These are phyloP conservation scores for Linum usitatissimum DNA, from an alignment of 345 rosid genomes.

Conservation along the genomic window DNA sequence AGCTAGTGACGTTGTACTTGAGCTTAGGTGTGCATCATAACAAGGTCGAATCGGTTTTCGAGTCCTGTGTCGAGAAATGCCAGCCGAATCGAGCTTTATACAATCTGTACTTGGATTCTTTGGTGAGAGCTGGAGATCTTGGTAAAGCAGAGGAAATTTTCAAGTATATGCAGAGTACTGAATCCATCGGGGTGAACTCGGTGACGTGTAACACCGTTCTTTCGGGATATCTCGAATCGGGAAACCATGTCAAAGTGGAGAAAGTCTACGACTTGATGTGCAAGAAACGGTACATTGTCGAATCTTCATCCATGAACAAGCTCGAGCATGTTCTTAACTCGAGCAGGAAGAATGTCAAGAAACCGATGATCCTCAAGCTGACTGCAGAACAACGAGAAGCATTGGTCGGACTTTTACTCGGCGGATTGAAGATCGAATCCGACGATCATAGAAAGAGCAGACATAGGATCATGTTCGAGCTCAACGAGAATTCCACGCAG, in stretches of 20 bases:
- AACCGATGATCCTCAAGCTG: conserved; percentile 47
- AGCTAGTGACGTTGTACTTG: conserved; percentile 48
- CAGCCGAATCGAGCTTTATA: conserved; percentile 51
- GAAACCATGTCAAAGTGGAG: conserved; percentile 42
- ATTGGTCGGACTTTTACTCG: conserved; percentile 72
- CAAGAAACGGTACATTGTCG: conserved; percentile 52
- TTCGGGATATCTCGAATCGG: conserved; percentile 47
- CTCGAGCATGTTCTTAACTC: conserved; percentile 46
- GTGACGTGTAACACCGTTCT: conserved; percentile 57
- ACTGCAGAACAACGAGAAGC: conserved; percentile 76
- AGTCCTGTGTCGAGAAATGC: conserved; percentile 47
- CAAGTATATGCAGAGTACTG: conserved; percentile 34
- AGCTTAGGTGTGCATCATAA: conserved; percentile 42
- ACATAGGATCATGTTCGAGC: conserved; percentile 48
- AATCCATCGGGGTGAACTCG: conserved; percentile 40
- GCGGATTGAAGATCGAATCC: conserved; percentile 58
- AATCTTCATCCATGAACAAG: conserved; percentile 43
- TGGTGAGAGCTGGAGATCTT: conserved; percentile 42
- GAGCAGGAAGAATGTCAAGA: conserved; percentile 47
- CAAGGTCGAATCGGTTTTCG: conserved; percentile 37
- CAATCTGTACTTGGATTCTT: conserved; percentile 58
- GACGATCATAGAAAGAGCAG: conserved; percentile 41
- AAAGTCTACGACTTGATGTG: conserved; percentile 59
- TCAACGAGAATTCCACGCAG: conserved; percentile 36
- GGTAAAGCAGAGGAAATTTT: conserved; percentile 59